phyloP scores from a whole-genome alignment of 805 yeast species.

The Yarrowia hollandica region DNA sequence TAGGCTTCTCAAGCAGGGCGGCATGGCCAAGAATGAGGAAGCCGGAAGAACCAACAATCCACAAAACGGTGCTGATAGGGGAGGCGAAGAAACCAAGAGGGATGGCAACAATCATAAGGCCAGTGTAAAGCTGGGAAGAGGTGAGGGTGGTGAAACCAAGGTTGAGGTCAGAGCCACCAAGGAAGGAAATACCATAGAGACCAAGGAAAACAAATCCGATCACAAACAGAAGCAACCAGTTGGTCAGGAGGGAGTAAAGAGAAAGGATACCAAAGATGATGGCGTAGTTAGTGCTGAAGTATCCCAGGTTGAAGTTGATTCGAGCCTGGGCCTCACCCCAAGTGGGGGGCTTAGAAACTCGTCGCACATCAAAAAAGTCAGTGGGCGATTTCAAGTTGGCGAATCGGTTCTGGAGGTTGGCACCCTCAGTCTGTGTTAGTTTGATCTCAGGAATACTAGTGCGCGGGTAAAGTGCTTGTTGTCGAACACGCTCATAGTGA shows the following conservation, averaged over 20 bases:
- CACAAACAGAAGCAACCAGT: constrained; percentile 80
- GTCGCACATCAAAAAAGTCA: constrained; percentile 89
- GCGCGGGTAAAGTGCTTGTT: too few relatives aligned
- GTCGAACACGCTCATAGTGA: too few relatives aligned
- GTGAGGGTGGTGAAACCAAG: constrained; percentile 66
- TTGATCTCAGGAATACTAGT: neutral
- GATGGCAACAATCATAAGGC: constrained; percentile 68
- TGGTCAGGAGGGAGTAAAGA: constrained; percentile 84
- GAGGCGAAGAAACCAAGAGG: constrained; percentile 86
- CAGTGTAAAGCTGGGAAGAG: constrained; percentile 81
- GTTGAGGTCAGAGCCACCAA: constrained; percentile 80
- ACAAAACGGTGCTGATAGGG: constrained; percentile 84
- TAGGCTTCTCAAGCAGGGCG: constrained; percentile 87
- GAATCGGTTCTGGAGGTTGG: constrained; percentile 59
- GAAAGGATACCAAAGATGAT: constrained; percentile 69
- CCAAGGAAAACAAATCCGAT: constrained; percentile 72
- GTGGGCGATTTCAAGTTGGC: constrained; percentile 82
- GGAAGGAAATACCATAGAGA: constrained; percentile 69
- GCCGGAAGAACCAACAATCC: constrained; percentile 87
- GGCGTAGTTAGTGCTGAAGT: constrained; percentile 84
- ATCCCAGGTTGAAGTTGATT: constrained; percentile 79
- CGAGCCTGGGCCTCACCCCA: constrained; percentile 88
- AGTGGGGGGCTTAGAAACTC: constrained; percentile 86
- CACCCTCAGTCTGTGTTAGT: constrained; percentile 39
- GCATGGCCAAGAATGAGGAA: constrained; percentile 84